Conservation (phyloP, 2,329 filamentous ascomycete species). For the Lithohypha guttulata region DNA sequence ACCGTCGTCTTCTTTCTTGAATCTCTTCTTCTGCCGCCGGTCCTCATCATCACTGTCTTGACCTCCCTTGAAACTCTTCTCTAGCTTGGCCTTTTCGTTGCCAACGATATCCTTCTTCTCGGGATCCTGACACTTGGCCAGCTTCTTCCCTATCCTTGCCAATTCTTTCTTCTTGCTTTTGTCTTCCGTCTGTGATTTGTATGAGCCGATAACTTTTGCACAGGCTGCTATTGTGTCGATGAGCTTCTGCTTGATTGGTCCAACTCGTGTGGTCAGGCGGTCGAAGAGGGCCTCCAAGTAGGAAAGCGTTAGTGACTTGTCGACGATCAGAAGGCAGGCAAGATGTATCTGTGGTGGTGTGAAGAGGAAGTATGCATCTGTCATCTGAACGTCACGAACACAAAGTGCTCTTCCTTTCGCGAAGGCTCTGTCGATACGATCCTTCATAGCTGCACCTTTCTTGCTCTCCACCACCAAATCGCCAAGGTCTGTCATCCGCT, state of each 20-base stretch:
- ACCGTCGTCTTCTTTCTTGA: constrained; percentile 24
- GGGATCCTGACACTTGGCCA: constrained; percentile 39
- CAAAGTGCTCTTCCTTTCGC: constrained; percentile 61
- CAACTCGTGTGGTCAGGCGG: background rate
- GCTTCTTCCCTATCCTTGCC: constrained; percentile 38
- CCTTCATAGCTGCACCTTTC: constrained; percentile 23
- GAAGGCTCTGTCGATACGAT: constrained; percentile 53
- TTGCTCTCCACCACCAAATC: constrained; percentile 14
- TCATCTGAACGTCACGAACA: constrained; percentile 70
- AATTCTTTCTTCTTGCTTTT: constrained; percentile 32
- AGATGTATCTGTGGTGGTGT: constrained; percentile 92
- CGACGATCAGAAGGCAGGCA: constrained; percentile 64
- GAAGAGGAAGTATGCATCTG: constrained; percentile 94
- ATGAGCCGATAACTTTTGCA: constrained; percentile 30
- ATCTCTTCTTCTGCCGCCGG: constrained; percentile 24
- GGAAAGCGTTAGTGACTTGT: constrained; percentile 40
- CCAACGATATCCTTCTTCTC: constrained; percentile 35
- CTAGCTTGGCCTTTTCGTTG: constrained; percentile 23
- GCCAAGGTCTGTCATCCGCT: constrained; percentile 14
- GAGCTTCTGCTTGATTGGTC: constrained; percentile 21
- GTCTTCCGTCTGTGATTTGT: constrained; percentile 29
- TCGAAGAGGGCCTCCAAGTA: constrained; percentile 28
- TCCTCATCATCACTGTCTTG: constrained; percentile 24
- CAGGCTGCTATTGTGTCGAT: constrained; percentile 30
- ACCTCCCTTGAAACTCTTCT: constrained; percentile 23